Base-by-base conservation (phyloP, 208 protist genomes). In the Crithidia fasciculata region DNA sequence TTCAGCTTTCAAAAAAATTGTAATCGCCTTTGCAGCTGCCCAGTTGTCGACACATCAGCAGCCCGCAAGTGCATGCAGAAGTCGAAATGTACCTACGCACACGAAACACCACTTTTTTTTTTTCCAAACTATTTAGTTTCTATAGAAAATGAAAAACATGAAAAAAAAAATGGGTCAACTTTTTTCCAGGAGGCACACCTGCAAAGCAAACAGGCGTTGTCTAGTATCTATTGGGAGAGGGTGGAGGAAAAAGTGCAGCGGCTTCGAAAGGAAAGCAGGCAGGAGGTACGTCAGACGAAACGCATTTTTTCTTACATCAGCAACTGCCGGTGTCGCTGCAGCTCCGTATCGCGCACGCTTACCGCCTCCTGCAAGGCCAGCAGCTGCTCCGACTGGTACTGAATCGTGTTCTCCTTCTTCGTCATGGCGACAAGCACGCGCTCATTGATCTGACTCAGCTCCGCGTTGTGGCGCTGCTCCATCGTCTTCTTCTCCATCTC, bases 371-470 rank as follows among this genome's bases (percentile, higher is more conserved):
- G 82, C 10, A 96, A 72, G 8, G 85, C 70, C 57, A 86, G 75
- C 53, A 96, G 60, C 74, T 92, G 88, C 59, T 96, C 86, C 9
- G 76, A 56, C 63, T 91, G 88, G 8, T 80, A 66, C 36, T 80
- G 87, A 40, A 96, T 79, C 0, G 84, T 87, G 68, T 82, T 90
- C n/a, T 96, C 91, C 72, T 88, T 93, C 45, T 78, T 81, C 12
- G 91, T 91, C 69, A 96, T 72, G 7, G 91, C 83, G 36, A 96
- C 88, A 0, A 96, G 77, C 55, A 96, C 80, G 54, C 83, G 80
- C 69, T 94, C 91, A 69, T 96, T 94, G 60, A 96, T 93, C 63
- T 89, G 80, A 16, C 74, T 88, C 9, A 96, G 82, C 78, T 93
- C 86, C 39, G 80, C 81, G 67, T 86, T 76, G 70, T 96, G 88